A percentile compares a stretch with the other conserved stretches of the same genome.
Conservation (phyloP, 108 stramenopile genomes). For the Pseudonitzschia delicatissima region DNA sequence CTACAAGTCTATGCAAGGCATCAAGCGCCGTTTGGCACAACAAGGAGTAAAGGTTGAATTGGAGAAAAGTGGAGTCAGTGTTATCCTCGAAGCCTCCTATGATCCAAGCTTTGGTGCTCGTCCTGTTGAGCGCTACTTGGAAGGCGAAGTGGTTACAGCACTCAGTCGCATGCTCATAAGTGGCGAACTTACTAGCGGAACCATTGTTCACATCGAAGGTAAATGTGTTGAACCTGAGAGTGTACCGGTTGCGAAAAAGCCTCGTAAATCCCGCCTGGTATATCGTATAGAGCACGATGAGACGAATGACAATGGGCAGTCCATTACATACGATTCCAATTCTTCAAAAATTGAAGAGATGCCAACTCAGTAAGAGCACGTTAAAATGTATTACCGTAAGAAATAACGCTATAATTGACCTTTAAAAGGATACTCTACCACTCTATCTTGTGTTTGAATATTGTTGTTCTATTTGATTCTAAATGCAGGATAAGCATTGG, state of each 20-base stretch:
- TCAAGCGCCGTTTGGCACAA: conserved; percentile 57
- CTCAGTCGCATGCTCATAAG: conserved; percentile 82
- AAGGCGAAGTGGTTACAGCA: conserved; percentile 71
- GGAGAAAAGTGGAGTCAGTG: conserved; percentile 64
- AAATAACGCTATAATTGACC: no score
- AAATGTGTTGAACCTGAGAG: conserved; percentile 51
- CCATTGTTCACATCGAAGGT: conserved; percentile 75
- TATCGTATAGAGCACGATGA: conserved; percentile 4
- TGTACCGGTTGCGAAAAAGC: conserved; percentile 32
- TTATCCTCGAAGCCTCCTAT: conserved; percentile 76
- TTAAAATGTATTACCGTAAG: no score
- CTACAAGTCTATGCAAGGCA: conserved; percentile 69
- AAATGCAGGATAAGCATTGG: no score
- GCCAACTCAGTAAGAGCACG: no score
- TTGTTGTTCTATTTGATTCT: no score
- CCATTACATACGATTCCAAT: no score
- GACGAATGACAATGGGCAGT: no score
- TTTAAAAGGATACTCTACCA: no score
- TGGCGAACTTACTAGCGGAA: conserved; percentile 63
- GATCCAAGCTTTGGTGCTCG: conserved; percentile 81
- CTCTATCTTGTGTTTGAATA: no score
- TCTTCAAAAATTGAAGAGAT: no score
- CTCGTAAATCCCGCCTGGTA: neutral
- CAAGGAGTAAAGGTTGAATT: conserved; percentile 67
- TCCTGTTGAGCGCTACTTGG: conserved; percentile 80